Evolutionary conservation across 768 basidiomycete genomes (phyloP), one percentile per base, ranked within the genome.

Genomic region (Boletus pseudopeckii): DNA sequence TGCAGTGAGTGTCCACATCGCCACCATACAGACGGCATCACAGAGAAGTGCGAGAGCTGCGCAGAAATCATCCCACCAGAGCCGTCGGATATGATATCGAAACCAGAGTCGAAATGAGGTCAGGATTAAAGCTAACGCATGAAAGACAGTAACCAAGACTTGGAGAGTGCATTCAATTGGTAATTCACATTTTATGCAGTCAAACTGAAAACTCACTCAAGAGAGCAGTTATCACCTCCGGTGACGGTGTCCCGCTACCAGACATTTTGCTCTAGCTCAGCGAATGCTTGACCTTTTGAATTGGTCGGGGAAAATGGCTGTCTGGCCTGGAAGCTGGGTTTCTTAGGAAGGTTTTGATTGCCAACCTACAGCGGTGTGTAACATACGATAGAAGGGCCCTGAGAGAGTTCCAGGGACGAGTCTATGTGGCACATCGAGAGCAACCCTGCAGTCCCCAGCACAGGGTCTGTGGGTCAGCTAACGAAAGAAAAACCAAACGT

Each of bases 11-110:
- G 30, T 42, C 66, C 67, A 68, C 26, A 26, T 36, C 3, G 11
- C 7, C 37, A 58, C 55, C 50, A 60, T 33, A 40, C 59, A 57
- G 40, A 51, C 28, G 0, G 41, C 24, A 34, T 60, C 53, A 28
- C 54, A 54, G 24, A 54, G 1, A 14, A 64, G 54, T 15, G 62
- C 45, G 17, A 64, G 39, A 26, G 56, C 48, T 7, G 65, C 69
- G 56, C 56, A 67, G 15, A 68, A 47, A 38, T 69, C 69, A 36
- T 69, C 67, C 63, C 58, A 71, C 69, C 67, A 63, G n/a, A 67
- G 52, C 11, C 59, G 59, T 45, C 54, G 53, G 22, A 60, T 57
- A 24, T 54, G 39, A 42, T 60, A 49, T 42, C 65, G 60, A 45
- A 67, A 65, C 55, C 55, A 69, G 18, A 71, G 61, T 42, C 64